Evolutionary conservation across 129 eudicot species (phyloP).

Genomic region (Lactuca sativa): DNA sequence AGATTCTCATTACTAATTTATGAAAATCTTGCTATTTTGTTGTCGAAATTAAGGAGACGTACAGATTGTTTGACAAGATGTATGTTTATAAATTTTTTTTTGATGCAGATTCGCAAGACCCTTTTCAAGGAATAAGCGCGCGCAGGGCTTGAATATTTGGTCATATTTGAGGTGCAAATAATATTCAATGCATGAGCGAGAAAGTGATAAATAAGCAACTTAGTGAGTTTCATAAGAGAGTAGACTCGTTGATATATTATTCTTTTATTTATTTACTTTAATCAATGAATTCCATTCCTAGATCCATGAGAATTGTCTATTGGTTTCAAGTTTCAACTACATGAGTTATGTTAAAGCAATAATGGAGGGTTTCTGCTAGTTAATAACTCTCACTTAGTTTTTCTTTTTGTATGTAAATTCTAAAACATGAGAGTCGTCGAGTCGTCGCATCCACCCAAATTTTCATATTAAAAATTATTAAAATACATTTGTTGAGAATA

Average conservation of each 20-base stretch:
- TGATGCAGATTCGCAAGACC: slow-evolving; percentile 64
- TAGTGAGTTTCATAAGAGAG: slow-evolving; percentile 3
- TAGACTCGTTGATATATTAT: slow-evolving; percentile 7
- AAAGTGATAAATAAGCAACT: slow-evolving; percentile 30
- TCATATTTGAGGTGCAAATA: slow-evolving; percentile 18
- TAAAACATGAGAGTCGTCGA: no score
- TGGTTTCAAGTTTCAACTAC: background rate
- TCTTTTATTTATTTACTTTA: slow-evolving; percentile 8
- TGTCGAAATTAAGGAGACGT: background rate
- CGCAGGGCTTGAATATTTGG: background rate
- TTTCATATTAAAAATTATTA: no score
- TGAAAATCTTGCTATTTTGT: background rate
- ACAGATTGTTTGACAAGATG: no score
- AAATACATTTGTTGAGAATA: no score
- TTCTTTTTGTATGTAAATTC: no score
- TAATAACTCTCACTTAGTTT: no score
- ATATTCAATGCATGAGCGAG: slow-evolving; percentile 1
- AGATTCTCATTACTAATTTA: background rate
- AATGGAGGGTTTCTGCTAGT: background rate
- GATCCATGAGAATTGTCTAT: background rate
- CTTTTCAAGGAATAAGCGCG: slow-evolving; percentile 35
- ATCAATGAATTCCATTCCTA: slow-evolving; percentile 13
- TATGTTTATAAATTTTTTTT: background rate
- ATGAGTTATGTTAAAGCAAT: background rate
- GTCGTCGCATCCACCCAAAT: no score